phyloP scores from a whole-genome alignment of 257 asterid genomes.

The Knoxia roxburghii region DNA sequence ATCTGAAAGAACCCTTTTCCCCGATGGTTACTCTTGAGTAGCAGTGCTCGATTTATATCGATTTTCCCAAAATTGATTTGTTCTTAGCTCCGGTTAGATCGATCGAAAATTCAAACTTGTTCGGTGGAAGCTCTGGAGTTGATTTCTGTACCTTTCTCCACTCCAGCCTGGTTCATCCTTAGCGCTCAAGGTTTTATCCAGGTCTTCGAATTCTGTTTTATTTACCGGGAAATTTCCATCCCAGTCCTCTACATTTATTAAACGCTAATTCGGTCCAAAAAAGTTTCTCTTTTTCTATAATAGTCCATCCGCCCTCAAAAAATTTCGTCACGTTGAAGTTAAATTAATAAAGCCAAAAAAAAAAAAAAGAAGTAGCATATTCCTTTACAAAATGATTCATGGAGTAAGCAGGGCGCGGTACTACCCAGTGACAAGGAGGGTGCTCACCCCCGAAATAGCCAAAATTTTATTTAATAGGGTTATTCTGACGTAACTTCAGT shows the following conservation, averaged over 20 bases:
- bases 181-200: slow-evolving; percentile 5
- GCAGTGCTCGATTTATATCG: neutral
- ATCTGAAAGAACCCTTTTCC: neutral
- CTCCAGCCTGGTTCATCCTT: neutral
- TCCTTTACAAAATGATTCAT: no score
- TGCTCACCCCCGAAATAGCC: no score
- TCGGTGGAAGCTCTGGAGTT: neutral
- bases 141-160: neutral
- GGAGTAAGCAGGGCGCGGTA: no score
- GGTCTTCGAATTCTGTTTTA: neutral
- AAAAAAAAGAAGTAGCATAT: no score
- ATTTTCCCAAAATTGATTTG: neutral
- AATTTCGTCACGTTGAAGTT: no score
- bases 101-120: neutral
- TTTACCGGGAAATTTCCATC: neutral
- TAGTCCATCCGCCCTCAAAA: no score
- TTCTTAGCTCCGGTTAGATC: neutral
- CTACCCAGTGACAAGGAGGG: no score
- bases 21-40: neutral
- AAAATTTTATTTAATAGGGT: no score
- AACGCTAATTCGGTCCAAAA: neutral
- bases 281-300: no score
- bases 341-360: no score
- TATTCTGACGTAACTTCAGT: no score
- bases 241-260: neutral